Conservation (phyloP, 345 rosid species). For the Microcos paniculata region DNA sequence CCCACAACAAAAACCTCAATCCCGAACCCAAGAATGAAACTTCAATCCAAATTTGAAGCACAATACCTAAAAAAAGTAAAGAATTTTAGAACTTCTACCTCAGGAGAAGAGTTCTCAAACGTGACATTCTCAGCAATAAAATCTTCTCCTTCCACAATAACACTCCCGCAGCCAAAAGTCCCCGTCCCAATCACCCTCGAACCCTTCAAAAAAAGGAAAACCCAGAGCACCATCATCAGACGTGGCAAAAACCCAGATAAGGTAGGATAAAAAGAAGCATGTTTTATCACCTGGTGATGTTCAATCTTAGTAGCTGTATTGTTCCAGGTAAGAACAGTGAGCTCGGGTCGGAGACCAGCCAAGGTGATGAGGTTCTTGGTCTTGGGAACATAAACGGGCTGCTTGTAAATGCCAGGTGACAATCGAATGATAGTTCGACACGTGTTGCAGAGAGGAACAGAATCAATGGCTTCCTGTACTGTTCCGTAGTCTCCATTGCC, state of each 20-base stretch:
- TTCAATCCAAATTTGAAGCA: background rate
- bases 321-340: slow-evolving; percentile 76
- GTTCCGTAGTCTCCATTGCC: slow-evolving; percentile 68
- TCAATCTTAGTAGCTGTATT: slow-evolving; percentile 80
- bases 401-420: slow-evolving; percentile 73
- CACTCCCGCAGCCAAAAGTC: slow-evolving; percentile 89
- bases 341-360: slow-evolving; percentile 74
- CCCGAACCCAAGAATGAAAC: background rate
- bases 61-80: background rate
- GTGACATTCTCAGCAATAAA: slow-evolving; percentile 96
- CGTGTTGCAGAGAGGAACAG: slow-evolving; percentile 73
- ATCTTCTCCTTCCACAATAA: slow-evolving; percentile 93
- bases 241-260: slow-evolving; percentile 9
- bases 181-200: slow-evolving; percentile 81
- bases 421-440: slow-evolving; percentile 71
- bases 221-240: background rate
- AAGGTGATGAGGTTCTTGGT: slow-evolving; percentile 87
- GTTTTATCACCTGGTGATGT: slow-evolving; percentile 69
- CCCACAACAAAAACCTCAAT: too few species aligned
- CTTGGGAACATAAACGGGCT: slow-evolving; percentile 87
- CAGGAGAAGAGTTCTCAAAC: slow-evolving; percentile 89
- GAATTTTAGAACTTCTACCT: slow-evolving; percentile 39
- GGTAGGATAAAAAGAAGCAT: background rate
- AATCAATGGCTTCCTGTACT: slow-evolving; percentile 83
- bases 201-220: slow-evolving; percentile 32